phyloP scores from a whole-genome alignment of 257 asterid species.

The Lycium ferocissimum region DNA sequence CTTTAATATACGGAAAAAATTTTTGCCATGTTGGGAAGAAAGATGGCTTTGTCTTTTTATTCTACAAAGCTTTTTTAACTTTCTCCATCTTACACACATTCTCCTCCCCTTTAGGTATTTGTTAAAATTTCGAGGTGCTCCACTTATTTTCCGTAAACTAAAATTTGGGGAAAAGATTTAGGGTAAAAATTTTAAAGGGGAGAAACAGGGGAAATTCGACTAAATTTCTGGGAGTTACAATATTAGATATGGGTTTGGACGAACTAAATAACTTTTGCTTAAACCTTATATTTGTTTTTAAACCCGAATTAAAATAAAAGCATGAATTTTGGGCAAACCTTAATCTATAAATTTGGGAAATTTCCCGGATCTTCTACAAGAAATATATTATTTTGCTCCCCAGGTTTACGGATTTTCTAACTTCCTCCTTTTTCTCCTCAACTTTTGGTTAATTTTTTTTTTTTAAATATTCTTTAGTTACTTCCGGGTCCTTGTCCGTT shows the following conservation, averaged over 20 bases:
- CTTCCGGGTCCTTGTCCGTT: no score
- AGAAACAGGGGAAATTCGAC: no score
- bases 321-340: no score
- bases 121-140: slow-evolving; percentile 46
- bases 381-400: no score
- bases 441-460: no score
- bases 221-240: not conserved
- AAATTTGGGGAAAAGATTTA: no score
- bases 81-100: slow-evolving; percentile 47
- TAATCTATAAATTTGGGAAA: no score
- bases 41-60: slow-evolving; percentile 43
- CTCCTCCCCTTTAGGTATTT: slow-evolving; percentile 30
- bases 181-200: no score
- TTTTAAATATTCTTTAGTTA: no score
- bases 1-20: slow-evolving; percentile 46
- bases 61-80: slow-evolving; percentile 43
- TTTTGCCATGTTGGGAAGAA: slow-evolving; percentile 46
- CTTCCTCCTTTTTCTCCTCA: no score
- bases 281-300: not conserved
- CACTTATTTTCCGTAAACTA: slow-evolving; percentile 38
- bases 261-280: not conserved
- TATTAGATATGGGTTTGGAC: not conserved
- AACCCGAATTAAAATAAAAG: not conserved
- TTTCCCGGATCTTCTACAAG: no score
- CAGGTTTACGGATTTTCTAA: no score